Evolutionary conservation across 2,329 filamentous ascomycete genomes (phyloP).

Genomic region (Aspergillus flavus): DNA sequence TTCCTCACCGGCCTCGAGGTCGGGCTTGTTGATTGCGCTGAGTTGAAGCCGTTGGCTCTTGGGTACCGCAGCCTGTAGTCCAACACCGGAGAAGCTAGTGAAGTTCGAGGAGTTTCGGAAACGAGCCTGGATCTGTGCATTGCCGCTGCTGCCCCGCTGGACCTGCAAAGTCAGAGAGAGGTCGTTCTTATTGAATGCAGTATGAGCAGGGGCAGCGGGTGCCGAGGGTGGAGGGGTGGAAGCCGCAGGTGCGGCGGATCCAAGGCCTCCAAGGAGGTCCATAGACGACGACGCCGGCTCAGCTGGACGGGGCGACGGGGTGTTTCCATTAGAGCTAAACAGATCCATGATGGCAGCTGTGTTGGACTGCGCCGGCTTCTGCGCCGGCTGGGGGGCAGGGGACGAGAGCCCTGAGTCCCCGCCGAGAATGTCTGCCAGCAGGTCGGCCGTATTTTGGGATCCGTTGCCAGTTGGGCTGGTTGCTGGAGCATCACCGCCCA

Average conservation of each 20-base stretch:
- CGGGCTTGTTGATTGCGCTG: conserved; percentile 81
- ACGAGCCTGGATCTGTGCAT: conserved; percentile 77
- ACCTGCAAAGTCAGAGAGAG: conserved; percentile 79
- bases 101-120: conserved; percentile 78
- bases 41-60: conserved; percentile 95
- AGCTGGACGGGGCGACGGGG: conserved; percentile 52
- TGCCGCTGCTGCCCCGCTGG: conserved; percentile 70
- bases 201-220: conserved; percentile 59
- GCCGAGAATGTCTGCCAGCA: conserved; percentile 89
- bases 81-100: conserved; percentile 70
- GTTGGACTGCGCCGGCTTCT: conserved; percentile 56
- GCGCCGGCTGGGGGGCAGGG: conserved; percentile 57
- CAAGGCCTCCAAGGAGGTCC: conserved; percentile 46
- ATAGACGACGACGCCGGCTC: conserved; percentile 47
- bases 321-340: conserved; percentile 59
- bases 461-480: conserved; percentile 59
- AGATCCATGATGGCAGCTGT: conserved; percentile 87
- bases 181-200: conserved; percentile 85
- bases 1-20: conserved; percentile 75
- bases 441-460: conserved; percentile 75
- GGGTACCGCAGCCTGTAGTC: conserved; percentile 90
- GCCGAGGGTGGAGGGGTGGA: conserved; percentile 49
- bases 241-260: conserved; percentile 52
- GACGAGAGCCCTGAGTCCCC: conserved; percentile 62
- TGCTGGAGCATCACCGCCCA: conserved; percentile 76